Percentiles rank a stretch among this genome's conserved stretches.
phyloP scores from a whole-genome alignment of 495 filamentous ascomycete genomes.

The Penicillium robsamsonii region DNA sequence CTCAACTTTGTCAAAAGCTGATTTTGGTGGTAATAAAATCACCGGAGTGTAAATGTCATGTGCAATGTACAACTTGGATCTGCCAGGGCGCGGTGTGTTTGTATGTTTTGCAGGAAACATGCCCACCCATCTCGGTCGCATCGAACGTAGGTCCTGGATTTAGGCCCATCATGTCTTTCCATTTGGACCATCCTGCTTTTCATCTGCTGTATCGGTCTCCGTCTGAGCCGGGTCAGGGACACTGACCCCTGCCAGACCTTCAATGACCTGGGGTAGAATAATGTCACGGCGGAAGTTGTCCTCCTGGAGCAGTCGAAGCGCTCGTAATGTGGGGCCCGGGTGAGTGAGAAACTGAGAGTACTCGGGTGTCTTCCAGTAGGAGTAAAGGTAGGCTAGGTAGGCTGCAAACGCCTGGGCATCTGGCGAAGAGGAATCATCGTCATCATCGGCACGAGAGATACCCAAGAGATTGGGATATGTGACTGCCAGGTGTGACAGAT shows the following conservation, averaged over 20 bases:
- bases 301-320: slow-evolving; percentile 78
- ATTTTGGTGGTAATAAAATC: not conserved
- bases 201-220: slow-evolving; percentile 27
- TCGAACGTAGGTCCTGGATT: slow-evolving; percentile 8
- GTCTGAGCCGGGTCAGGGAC: slow-evolving; percentile 30
- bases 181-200: slow-evolving; percentile 24
- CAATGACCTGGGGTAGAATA: slow-evolving; percentile 69
- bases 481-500: slow-evolving; percentile 78
- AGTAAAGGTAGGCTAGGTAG: slow-evolving; percentile 77
- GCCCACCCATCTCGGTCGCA: not conserved
- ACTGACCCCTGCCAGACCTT: slow-evolving; percentile 59
- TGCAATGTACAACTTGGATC: not conserved
- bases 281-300: slow-evolving; percentile 81
- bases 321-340: slow-evolving; percentile 78
- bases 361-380: slow-evolving; percentile 79
- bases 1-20: not conserved
- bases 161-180: slow-evolving; percentile 29
- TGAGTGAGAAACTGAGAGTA: slow-evolving; percentile 80
- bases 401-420: slow-evolving; percentile 65
- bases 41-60: not conserved
- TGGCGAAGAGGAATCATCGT: slow-evolving; percentile 45
- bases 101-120: not conserved
- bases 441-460: slow-evolving; percentile 39
- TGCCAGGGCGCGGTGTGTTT: not conserved
- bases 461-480: slow-evolving; percentile 52